Conservation (phyloP, 129 eudicot species). For the Apium graveolens region DNA sequence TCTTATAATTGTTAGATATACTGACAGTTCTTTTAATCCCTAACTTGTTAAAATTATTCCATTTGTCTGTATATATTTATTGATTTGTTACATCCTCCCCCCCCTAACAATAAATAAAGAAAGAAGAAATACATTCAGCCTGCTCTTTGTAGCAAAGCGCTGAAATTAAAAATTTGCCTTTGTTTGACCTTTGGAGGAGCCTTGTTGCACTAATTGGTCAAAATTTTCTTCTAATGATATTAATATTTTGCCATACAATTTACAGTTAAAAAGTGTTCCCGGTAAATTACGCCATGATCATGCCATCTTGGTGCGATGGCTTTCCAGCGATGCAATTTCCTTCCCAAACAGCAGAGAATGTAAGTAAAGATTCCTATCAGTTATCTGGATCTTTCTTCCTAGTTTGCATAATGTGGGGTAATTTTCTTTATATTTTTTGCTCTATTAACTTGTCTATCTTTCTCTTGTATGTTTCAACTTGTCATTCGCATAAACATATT, state of each 20-base stretch:
- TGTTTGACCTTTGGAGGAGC: neutral
- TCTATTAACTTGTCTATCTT: neutral
- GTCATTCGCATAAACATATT: neutral
- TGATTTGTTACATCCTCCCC: neutral
- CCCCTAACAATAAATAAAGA: no score
- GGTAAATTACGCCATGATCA: slow-evolving; percentile 38
- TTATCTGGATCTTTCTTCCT: neutral
- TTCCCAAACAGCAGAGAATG: slow-evolving; percentile 37
- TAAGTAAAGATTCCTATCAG: slow-evolving; percentile 21
- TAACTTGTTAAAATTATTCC: neutral
- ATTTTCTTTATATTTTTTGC: neutral
- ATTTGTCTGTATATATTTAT: neutral
- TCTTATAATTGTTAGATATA: neutral
- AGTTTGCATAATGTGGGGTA: neutral
- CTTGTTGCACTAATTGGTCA: neutral
- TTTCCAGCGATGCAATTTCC: slow-evolving; percentile 34
- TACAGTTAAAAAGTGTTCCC: slow-evolving; percentile 45
- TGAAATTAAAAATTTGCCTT: neutral
- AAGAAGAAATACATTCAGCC: no score
- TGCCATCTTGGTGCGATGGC: slow-evolving; percentile 44
- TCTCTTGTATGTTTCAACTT: neutral
- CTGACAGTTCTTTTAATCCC: neutral
- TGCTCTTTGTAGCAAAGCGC: neutral
- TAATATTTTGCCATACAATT: slow-evolving; percentile 7
- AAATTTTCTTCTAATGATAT: neutral